Base-by-base conservation (phyloP, 805 yeast genomes). In the Pichia manshurica region DNA sequence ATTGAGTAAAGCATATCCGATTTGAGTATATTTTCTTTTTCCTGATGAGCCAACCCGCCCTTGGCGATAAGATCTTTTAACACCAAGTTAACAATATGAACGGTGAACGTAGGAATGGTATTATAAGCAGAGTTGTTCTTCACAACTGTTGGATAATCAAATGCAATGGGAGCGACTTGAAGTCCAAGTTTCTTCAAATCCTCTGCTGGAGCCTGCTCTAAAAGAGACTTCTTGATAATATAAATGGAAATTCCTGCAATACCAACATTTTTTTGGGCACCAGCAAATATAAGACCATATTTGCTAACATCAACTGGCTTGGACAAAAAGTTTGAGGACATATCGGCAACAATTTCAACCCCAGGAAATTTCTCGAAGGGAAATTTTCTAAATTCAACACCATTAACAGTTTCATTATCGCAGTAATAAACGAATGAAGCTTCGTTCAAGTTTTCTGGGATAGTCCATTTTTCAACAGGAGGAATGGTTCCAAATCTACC, bases 261-360 rank as follows among this genome's bases (percentile, higher is more conserved):
- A 47, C 99, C 99, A 62, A 93, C 88, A 66, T 93, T 93, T 69
- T 93, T 93, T 70, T 93, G 99, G 23, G 98, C 99, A 53, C 99
- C 99, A 17, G 96, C 99, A 79, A 90, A 82, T 52, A 93, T 82
- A 23, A 89, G 71, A 44, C 96, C 98, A 62, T 79, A 91, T 66
- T 87, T 82, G 47, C 86, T 71, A 37, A 93, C 84, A 59, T 91
- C 96, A 43, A 93, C 66, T 54, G 77, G 70, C 56, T 85, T 82
- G 20, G 96, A 87, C 55, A 93, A 72, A 61, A 93, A 84, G 66
- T 91, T 88, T 40, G 97, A 90, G 2, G 97, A 90, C 83, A 91
- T 81, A 65, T 93, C 99, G 23, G 96, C 91, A 15, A 89, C 96
- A 50, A 91, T 68, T 65, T 87, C 95, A 39, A 85, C 82, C 21